Evolutionary conservation across 148 eudicot genomes (phyloP).

Genomic region (Gaultheria prostrata): DNA sequence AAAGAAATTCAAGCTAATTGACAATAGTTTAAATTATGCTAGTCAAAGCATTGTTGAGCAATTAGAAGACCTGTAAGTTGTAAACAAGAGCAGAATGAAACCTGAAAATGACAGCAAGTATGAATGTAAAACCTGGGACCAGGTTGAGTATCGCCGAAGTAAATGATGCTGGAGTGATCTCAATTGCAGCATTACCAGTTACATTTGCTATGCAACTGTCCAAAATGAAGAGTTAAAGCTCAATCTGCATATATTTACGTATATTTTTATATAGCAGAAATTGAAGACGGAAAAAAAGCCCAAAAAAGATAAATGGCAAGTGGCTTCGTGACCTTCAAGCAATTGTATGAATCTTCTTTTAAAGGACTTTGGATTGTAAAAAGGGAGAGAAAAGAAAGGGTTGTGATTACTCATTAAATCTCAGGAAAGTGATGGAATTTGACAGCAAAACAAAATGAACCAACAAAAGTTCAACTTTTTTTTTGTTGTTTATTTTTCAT

Average conservation of each 20-base stretch:
- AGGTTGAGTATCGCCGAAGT: conserved; percentile 78
- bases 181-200: conserved; percentile 64
- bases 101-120: conserved; percentile 73
- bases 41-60: background rate
- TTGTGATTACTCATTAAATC: background rate
- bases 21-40: background rate
- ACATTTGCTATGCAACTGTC: conserved; percentile 65
- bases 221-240: background rate
- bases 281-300: background rate
- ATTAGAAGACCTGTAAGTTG: background rate
- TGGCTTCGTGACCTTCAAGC: background rate
- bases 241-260: conserved; percentile 2
- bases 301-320: background rate
- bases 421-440: too few species aligned
- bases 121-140: conserved; percentile 75
- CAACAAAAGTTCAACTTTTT: background rate
- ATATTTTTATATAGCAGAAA: background rate
- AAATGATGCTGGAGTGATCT: conserved; percentile 59
- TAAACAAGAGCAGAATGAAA: conserved; percentile 11
- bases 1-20: background rate
- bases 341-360: background rate
- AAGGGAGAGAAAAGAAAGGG: background rate
- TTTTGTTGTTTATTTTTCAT: background rate
- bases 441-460: background rate
- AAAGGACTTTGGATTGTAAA: background rate